phyloP scores from a whole-genome alignment of 257 asterid genomes.

The Scutellaria minor region DNA sequence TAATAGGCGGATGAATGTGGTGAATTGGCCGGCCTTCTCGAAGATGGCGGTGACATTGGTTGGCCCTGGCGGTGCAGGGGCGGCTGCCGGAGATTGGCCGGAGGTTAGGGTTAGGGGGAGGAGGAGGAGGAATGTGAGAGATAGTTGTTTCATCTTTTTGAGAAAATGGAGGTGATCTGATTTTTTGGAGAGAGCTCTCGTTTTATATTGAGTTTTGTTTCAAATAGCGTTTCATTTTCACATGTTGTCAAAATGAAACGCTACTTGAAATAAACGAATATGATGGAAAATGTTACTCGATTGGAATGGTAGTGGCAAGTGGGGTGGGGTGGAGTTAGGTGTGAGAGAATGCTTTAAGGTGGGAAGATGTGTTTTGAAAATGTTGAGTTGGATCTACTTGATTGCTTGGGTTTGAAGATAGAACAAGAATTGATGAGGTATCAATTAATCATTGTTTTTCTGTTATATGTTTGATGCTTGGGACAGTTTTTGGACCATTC shows the following conservation, averaged over 20 bases:
- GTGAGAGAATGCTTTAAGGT: conserved; percentile 36
- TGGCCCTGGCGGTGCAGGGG: conserved; percentile 54
- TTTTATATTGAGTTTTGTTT: conserved; percentile 34
- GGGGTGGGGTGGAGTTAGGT: conserved; percentile 36
- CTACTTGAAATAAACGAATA: background rate
- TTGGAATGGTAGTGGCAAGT: conserved; percentile 28
- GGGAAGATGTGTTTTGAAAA: conserved; percentile 41
- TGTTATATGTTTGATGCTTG: background rate
- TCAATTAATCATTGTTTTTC: conserved; percentile 8
- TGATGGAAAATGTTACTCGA: background rate
- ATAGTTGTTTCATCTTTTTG: conserved; percentile 21
- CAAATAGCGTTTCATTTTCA: too few species aligned
- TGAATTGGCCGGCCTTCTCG: conserved; percentile 53
- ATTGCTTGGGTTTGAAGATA: conserved; percentile 55
- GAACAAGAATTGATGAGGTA: conserved; percentile 23
- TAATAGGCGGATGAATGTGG: conserved; percentile 56
- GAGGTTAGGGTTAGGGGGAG: conserved; percentile 23
- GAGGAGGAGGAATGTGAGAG: conserved; percentile 31
- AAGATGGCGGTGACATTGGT: conserved; percentile 58
- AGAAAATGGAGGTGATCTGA: background rate
- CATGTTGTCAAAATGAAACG: background rate
- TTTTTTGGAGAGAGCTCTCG: conserved; percentile 4
- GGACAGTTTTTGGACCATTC: conserved; percentile 16
- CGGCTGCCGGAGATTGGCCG: conserved; percentile 49
- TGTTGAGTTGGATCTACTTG: conserved; percentile 38